Evolutionary conservation across 1,139 yeast genomes (phyloP).

Genomic region (Cylindricascospora bacillispora): DNA sequence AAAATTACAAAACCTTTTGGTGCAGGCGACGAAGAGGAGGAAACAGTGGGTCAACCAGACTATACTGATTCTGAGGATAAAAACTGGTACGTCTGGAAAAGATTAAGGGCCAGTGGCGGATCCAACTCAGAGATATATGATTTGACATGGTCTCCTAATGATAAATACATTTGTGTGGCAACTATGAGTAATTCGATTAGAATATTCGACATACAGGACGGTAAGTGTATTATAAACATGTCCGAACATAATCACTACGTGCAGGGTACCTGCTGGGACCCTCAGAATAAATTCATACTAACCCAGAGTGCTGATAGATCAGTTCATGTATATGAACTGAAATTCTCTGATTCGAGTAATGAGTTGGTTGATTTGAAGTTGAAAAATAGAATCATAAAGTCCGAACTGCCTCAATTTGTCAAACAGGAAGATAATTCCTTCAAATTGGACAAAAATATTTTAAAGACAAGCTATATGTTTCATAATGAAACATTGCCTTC

Average conservation of each 20-base stretch:
- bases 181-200: constrained; percentile 81
- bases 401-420: constrained; percentile 14
- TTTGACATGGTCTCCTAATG: constrained; percentile 82
- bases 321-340: constrained; percentile 45
- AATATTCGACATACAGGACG: constrained; percentile 46
- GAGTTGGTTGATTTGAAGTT: constrained; percentile 10
- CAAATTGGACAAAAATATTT: constrained; percentile 2
- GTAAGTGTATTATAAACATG: constrained; percentile 47
- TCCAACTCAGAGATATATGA: constrained; percentile 66
- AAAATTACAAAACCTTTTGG: constrained; percentile 29
- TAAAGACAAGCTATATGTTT: constrained; percentile 38
- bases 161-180: constrained; percentile 65
- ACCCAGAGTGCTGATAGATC: constrained; percentile 88
- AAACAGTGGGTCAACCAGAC: constrained; percentile 1
- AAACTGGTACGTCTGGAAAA: constrained; percentile 41
- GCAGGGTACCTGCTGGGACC: constrained; percentile 97
- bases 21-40: constrained; percentile 8
- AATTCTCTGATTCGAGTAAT: constrained; percentile 7
- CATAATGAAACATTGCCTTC: constrained; percentile 83
- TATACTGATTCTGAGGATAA: constrained; percentile 45
- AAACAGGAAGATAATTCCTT: constrained; percentile 1
- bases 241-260: constrained; percentile 78
- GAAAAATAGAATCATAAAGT: constrained; percentile 18
- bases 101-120: constrained; percentile 7
- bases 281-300: constrained; percentile 57